Evolutionary conservation across 345 rosid species (phyloP).

Genomic region (Hevea brasiliensis): DNA sequence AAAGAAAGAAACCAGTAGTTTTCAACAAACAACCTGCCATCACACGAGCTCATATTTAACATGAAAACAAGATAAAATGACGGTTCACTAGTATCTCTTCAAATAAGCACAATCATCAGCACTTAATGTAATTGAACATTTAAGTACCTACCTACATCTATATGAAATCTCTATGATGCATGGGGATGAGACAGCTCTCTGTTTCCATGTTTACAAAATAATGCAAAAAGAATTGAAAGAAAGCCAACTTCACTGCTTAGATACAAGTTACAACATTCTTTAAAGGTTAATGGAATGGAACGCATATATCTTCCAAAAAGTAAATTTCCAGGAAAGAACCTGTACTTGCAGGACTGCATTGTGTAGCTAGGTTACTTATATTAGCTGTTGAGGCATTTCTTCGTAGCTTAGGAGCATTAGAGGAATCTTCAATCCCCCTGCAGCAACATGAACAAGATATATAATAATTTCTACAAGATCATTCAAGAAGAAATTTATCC

Average conservation of each 20-base stretch:
- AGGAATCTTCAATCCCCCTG: conserved; percentile 53
- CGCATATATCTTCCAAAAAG: neutral
- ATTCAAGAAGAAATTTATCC: conserved; percentile 9
- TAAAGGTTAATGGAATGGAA: neutral
- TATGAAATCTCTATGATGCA: neutral
- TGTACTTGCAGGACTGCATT: conserved; percentile 40
- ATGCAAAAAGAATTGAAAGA: neutral
- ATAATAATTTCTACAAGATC: neutral
- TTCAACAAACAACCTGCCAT: neutral
- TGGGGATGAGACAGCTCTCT: neutral
- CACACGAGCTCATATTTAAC: neutral
- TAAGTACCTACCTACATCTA: too few species aligned
- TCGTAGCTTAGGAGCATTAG: conserved; percentile 50
- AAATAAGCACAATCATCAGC: neutral
- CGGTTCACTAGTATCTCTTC: neutral
- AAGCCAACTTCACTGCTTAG: neutral
- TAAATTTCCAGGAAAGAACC: conserved; percentile 31
- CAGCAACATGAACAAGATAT: neutral
- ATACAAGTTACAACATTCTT: neutral
- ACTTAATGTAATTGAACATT: too few species aligned
- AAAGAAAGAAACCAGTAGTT: neutral
- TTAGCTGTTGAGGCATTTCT: conserved; percentile 74
- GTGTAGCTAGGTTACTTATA: conserved; percentile 51
- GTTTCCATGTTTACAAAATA: neutral
- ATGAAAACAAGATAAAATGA: neutral